Evolutionary conservation across 768 basidiomycete genomes (phyloP), one percentile per base, ranked within the genome.

Genomic region (Boletus coccyginus): DNA sequence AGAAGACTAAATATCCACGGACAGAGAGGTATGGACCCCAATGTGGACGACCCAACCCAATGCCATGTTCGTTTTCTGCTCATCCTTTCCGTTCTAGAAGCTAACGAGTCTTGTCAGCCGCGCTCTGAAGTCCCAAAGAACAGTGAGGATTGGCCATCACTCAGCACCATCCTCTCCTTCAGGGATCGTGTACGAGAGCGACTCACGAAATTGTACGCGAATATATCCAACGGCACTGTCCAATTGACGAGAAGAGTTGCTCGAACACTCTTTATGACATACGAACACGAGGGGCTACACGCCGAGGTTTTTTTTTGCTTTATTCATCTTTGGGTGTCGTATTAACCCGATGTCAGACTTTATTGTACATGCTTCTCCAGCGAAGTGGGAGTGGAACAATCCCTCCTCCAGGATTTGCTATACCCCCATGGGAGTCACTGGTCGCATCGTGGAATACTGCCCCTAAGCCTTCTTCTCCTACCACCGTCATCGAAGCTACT

Each of bases 11-110:
- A 47, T 46, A 46, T 51, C 29, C 45, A 52, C 62, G 64, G 17
- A 71, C 69, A 95, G 86, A 85, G 97, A 38, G 97, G 97, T 9
- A 96, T 99, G 63, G 97, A 98, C 62, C 97, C 97, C 0, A 84
- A 88, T 63, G 94, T 98, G 27, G 90, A 97, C 57, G 91, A 97
- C 64, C 92, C 94, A 0, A 84, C 82, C 5, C 75, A 86, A 68
- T 91, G 90, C 59, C 94, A 98, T 67, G 92, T 94, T 71, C 50
- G 86, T 72, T 21, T 27, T 24, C 32, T 24, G 46, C 19, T 5
- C 6, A 5, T 43, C 8, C 24, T 6, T 35, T 32, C 42, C 31
- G 10, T 31, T 47, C 46, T 44, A 35, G 31, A 40, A 32, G 27
- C 21, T 51, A n/a, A 64, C 21, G 17, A 43, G 12, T 53, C 17